Base-by-base conservation (phyloP, 2,329 filamentous ascomycete genomes). In the Pseudopithomyces chartarum region DNA sequence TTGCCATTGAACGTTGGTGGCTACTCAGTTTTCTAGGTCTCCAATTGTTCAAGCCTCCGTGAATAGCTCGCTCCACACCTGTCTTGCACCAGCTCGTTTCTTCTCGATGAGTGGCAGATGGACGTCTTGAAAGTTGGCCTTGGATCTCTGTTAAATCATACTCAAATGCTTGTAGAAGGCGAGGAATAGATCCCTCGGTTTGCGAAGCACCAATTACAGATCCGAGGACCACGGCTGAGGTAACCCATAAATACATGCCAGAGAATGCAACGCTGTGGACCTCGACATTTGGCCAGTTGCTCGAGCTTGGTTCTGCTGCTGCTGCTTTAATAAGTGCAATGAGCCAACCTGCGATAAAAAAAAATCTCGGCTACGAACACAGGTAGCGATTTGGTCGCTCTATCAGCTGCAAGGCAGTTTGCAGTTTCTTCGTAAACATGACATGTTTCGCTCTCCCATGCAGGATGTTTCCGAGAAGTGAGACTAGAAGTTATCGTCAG, bases 221-320 rank as follows among this genome's bases (percentile, higher is more conserved):
- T 15, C 55, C 61, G 8, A 63, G 26, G 1, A 60, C 52, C 2
- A 66, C 60, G 2, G 58, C 52, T 2, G 60, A 61, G 1, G 63
- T 64, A 8, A 66, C 56, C 61, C 61, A 66, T 2, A 66, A 53
- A 26, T 61, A 66, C n/a, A 64, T 33, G n/a, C 56, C 60, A 45
- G 58, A 61, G 33, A 64, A 60, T 6, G 61, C 60, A 11, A 66
- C 50, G 15, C 56, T 60, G 17, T 66, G 62, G 1, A 57, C 57
- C 40, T 64, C 62, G 2, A 64, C 55, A 26, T 64, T 63, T 11
- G 60, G 58, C 63, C 63, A 66, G 36, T 66, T 66, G 2, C 39
- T 54, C 17, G 58, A 51, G 38, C 39, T 60, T 4, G 60, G 62
- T 23, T 66, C 62, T 5, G 62, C 57, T 15, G 61, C 46, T 33